Conservation (phyloP, 1,139 yeast species). For the Nakaseomyces kungkrabaensis region DNA sequence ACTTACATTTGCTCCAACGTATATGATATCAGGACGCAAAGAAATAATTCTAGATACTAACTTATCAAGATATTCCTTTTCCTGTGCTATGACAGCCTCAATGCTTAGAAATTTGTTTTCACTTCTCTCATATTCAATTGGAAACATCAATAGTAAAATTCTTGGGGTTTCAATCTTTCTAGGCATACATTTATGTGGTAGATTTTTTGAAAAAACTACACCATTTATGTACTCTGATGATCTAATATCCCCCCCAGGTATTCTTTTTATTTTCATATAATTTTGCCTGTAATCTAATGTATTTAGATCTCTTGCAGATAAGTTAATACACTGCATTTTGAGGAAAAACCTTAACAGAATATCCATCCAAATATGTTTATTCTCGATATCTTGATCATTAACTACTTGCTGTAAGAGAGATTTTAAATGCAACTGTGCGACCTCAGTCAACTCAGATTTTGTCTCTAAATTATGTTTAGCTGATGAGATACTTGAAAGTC, state of each 20-base stretch:
- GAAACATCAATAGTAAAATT: conserved; percentile 77
- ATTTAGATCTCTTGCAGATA: conserved; percentile 53
- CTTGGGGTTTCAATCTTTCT: conserved; percentile 53
- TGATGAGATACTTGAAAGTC: conserved; percentile 15
- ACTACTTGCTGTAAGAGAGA: conserved; percentile 48
- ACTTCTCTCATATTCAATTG: conserved; percentile 71
- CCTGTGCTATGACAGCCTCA: conserved; percentile 81
- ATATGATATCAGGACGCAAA: conserved; percentile 67
- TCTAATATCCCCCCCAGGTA: conserved; percentile 60
- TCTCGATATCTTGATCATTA: conserved; percentile 51
- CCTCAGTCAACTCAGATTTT: conserved; percentile 30
- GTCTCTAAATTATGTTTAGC: conserved; percentile 10
- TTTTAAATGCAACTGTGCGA: conserved; percentile 29
- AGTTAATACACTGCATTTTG: conserved; percentile 39
- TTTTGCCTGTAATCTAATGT: conserved; percentile 71
- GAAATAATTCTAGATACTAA: conserved; percentile 71
- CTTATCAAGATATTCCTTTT: conserved; percentile 72
- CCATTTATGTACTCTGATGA: conserved; percentile 68
- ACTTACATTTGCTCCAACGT: conserved; percentile 74
- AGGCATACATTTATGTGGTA: conserved; percentile 80
- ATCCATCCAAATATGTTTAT: conserved; percentile 47
- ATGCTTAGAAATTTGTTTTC: conserved; percentile 68
- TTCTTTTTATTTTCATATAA: conserved; percentile 75
- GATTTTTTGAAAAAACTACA: conserved; percentile 69
- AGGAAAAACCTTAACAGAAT: conserved; percentile 39